These are phyloP conservation scores for Cutaneotrichosporon arboriforme DNA, from an alignment of 1,284 basidiomycete species.

Conservation along the genomic window DNA sequence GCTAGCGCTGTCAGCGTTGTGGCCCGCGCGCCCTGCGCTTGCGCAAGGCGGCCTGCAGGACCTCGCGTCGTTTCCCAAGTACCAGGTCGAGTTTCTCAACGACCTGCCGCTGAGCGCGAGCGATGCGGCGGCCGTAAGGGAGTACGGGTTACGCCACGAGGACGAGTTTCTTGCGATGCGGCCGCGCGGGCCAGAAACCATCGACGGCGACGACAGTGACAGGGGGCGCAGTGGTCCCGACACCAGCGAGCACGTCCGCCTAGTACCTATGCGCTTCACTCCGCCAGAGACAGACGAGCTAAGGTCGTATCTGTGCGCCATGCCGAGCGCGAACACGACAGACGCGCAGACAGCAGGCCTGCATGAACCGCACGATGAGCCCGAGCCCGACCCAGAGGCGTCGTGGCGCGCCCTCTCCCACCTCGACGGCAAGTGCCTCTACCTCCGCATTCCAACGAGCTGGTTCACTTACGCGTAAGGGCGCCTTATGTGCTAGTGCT, in stretches of 20 bases:
- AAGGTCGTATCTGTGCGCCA: slow-evolving; percentile 41
- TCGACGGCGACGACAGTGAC: slow-evolving; percentile 43
- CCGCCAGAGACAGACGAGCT: slow-evolving; percentile 13
- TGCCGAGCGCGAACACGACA: slow-evolving; percentile 35
- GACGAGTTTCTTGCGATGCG: slow-evolving; percentile 64
- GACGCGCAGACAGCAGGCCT: slow-evolving; percentile 19
- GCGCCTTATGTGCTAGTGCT: not conserved
- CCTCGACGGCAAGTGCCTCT: slow-evolving; percentile 49
- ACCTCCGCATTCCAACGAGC: slow-evolving; percentile 45
- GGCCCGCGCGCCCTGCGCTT: slow-evolving; percentile 1
- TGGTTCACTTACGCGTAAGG: slow-evolving; percentile 85
- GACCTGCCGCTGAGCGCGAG: slow-evolving; percentile 66
- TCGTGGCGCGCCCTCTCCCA: slow-evolving; percentile 47
- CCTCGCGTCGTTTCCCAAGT: slow-evolving; percentile 75
- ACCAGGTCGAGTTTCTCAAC: slow-evolving; percentile 72
- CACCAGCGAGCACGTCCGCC: not conserved
- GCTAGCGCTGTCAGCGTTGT: slow-evolving; percentile 22
- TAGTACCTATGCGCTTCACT: slow-evolving; percentile 30
- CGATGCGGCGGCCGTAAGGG: slow-evolving; percentile 67
- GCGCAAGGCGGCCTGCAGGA: slow-evolving; percentile 53
- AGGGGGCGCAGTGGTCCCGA: not conserved
- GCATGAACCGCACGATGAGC: slow-evolving; percentile 26
- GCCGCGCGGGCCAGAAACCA: slow-evolving; percentile 51
- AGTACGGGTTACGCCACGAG: slow-evolving; percentile 61
- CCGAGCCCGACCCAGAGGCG: slow-evolving; percentile 39